Base-by-base conservation (phyloP, 2,329 filamentous ascomycete species). In the Aaosphaeria arxii region DNA sequence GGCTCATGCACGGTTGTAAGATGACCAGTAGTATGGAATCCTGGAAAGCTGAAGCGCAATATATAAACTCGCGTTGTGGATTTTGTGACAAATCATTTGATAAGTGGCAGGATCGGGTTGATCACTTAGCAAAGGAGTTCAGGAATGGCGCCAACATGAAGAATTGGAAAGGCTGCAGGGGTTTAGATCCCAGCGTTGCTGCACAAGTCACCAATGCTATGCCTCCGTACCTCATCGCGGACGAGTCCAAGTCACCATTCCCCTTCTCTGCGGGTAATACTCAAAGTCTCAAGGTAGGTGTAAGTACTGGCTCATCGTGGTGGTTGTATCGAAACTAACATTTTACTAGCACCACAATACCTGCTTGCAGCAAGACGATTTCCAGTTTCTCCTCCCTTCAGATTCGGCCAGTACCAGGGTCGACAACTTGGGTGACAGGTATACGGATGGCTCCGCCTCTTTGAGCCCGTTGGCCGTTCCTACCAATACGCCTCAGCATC, bases 21-120 rank as follows among this genome's bases (percentile, higher is more conserved):
- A 76, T 83, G 62, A 72, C 84, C 75, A 57, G 71, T 71, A 63
- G 74, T 71, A 85, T 83, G 85, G 55, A 91, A 79, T 82, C 81
- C 35, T 85, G 82, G 82, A 81, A 80, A 59, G 77, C 77, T 30
- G 75, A 76, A 43, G 77, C 76, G 4, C 74, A 74, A 11, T 75
- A 77, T 44, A 76, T 85, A 56, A 79, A 77, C 43, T 74, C 74
- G 30, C 71, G 78, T 6, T 82, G 79, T 56, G 79, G 79, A 2
- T 82, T 82, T 61, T 82, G 79, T 53, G 66, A 64, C 2, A 62
- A 67, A 51, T 64, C 63, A 2, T 76, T 82, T 53, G 64, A 67
- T 4, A 74, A 70, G 13, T 82, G 80, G 80, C 67, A 74, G 49
- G 75, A 76, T 45, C 71, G 80, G 3, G 64, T 72, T 5, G 77